Conservation (phyloP, 163 green algal species). For the Smithsoniella earleae region DNA sequence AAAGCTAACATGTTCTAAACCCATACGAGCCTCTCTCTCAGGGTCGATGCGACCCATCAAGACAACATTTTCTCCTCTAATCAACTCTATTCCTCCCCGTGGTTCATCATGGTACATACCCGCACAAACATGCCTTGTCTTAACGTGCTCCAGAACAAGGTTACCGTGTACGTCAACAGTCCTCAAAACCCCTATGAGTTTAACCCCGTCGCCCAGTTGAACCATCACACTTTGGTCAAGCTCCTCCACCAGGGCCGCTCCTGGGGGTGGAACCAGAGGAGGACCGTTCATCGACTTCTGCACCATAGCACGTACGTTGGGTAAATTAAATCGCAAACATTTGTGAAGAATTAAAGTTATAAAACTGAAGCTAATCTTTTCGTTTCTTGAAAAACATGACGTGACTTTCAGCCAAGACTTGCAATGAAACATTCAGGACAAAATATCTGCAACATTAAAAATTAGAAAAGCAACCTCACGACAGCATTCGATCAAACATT, state of each 20-base stretch:
- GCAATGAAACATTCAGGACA: too few relatives aligned
- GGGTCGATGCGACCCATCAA: slow-evolving; percentile 66
- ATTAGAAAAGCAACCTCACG: too few relatives aligned
- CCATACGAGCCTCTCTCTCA: slow-evolving; percentile 39
- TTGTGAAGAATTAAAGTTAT: too few relatives aligned
- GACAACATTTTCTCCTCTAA: slow-evolving; percentile 94
- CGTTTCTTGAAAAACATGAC: too few relatives aligned
- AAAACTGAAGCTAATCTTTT: too few relatives aligned
- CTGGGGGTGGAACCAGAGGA: slow-evolving; percentile 46
- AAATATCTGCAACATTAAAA: too few relatives aligned
- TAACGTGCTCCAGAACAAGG: slow-evolving; percentile 77
- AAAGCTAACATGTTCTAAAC: slow-evolving; percentile 34
- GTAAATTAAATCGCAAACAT: too few relatives aligned
- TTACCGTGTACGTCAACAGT: slow-evolving; percentile 97
- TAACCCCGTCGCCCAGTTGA: slow-evolving; percentile 81
- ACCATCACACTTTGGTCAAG: slow-evolving; percentile 76
- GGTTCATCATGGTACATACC: slow-evolving; percentile 85
- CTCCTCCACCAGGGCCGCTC: slow-evolving; percentile 66
- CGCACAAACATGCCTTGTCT: slow-evolving; percentile 32
- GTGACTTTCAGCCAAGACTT: too few relatives aligned
- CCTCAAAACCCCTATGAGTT: slow-evolving; percentile 79
- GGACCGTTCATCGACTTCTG: too few relatives aligned
- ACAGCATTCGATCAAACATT: too few relatives aligned
- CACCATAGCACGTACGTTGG: too few relatives aligned
- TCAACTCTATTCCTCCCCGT: slow-evolving; percentile 81